These are phyloP conservation scores for Leishmania gerbilli DNA, from an alignment of 208 protist species.

Conservation along the genomic window DNA sequence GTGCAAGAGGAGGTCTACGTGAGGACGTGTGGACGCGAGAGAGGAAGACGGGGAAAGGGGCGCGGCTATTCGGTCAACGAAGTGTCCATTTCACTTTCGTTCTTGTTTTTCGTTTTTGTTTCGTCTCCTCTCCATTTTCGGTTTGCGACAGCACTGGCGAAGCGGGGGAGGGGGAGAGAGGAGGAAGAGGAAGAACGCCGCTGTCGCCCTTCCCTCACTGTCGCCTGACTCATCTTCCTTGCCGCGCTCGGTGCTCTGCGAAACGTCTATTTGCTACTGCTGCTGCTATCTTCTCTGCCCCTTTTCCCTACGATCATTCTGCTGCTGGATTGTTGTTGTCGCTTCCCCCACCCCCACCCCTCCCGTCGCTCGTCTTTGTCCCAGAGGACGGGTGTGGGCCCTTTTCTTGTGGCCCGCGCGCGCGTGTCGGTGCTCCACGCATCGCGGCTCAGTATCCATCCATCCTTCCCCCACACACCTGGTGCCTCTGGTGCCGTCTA, in stretches of 20 bases:
- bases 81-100: not conserved
- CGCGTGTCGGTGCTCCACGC: not conserved
- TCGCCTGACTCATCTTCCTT: too few relatives aligned
- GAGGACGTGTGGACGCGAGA: not conserved
- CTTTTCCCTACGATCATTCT: not conserved
- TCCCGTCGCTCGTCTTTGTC: not conserved
- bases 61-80: not conserved
- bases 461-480: not conserved
- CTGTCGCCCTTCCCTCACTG: not conserved
- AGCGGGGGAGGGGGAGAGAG: not conserved
- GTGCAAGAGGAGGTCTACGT: not conserved
- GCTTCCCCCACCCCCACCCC: not conserved
- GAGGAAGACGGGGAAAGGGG: not conserved
- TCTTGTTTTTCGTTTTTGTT: not conserved
- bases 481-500: not conserved
- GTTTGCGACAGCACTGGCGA: not conserved
- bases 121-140: not conserved
- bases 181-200: not conserved
- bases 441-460: not conserved
- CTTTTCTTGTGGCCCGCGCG: not conserved
- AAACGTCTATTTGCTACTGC: not conserved
- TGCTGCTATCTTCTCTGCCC: not conserved
- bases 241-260: too few relatives aligned
- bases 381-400: not conserved
- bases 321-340: not conserved